Conservation (phyloP, 2,329 filamentous ascomycete species). For the Cryphonectria nitschkei region DNA sequence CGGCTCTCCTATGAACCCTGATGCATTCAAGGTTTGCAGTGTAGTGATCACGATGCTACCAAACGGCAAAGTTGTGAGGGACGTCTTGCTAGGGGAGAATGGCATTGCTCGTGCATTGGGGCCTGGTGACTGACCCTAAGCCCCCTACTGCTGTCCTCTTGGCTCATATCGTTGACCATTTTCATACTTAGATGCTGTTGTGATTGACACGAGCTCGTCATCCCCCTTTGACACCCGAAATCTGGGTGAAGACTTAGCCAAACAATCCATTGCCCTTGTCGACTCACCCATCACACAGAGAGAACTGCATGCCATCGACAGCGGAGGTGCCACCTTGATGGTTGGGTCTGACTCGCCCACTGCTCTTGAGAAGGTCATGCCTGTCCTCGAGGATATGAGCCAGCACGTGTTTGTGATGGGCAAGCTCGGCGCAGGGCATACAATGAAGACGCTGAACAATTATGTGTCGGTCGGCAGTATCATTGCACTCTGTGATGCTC, state of each 20-base stretch:
- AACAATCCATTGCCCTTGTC: neutral
- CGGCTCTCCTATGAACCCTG: neutral
- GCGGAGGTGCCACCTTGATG: slow-evolving; percentile 12
- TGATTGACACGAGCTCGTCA: slow-evolving; percentile 13
- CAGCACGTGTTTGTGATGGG: slow-evolving; percentile 10
- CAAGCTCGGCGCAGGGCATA: slow-evolving; percentile 9
- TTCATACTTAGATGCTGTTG: neutral
- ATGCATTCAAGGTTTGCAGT: neutral
- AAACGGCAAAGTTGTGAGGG: slow-evolving; percentile 7
- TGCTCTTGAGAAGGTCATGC: neutral
- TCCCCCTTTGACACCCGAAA: slow-evolving; percentile 3
- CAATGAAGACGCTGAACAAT: slow-evolving; percentile 16
- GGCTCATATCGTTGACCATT: neutral
- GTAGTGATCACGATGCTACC: slow-evolving; percentile 11
- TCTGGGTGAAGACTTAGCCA: slow-evolving; percentile 3
- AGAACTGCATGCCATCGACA: slow-evolving; percentile 10
- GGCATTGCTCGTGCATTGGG: slow-evolving; percentile 3
- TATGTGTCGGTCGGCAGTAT: slow-evolving; percentile 16
- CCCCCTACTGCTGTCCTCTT: neutral
- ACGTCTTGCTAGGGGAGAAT: slow-evolving; percentile 5
- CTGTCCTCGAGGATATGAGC: slow-evolving; percentile 10
- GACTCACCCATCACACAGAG: slow-evolving; percentile 13
- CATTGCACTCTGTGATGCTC: slow-evolving; percentile 11
- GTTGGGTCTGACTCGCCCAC: slow-evolving; percentile 1
- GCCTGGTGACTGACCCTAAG: neutral